Conservation (phyloP, 176 grass and related monocot species). For the Oryza rufipogon region DNA sequence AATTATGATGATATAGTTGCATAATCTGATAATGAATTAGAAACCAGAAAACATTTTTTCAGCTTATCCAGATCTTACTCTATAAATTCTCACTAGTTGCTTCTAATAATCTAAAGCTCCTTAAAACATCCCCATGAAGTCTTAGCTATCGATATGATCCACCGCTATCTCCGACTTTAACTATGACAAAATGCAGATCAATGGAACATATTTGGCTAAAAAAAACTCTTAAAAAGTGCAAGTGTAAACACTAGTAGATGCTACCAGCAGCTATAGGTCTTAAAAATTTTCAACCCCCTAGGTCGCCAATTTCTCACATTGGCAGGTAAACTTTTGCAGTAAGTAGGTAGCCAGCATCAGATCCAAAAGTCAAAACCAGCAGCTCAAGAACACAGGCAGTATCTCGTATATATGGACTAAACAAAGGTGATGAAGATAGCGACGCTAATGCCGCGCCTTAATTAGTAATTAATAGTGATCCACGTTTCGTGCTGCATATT, state of each 20-base stretch:
- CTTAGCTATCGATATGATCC: no score
- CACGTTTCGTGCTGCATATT: slow-evolving; percentile 54
- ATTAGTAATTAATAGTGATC: slow-evolving; percentile 59
- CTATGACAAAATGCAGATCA: not conserved
- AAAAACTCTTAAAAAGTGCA: not conserved
- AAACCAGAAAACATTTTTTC: no score
- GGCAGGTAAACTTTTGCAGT: not conserved
- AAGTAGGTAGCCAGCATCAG: not conserved
- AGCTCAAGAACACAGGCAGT: slow-evolving; percentile 32
- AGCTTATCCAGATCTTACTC: no score
- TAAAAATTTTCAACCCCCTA: not conserved
- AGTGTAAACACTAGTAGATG: not conserved
- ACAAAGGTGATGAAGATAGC: slow-evolving; percentile 36
- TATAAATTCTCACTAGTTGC: no score
- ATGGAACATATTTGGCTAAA: not conserved
- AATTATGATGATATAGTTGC: no score
- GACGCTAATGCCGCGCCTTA: slow-evolving; percentile 36
- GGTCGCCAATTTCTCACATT: not conserved
- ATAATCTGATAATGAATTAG: no score
- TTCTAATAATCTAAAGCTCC: no score
- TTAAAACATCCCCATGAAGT: no score
- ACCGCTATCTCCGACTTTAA: no score
- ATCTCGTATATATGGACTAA: slow-evolving; percentile 33
- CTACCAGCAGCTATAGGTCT: not conserved
- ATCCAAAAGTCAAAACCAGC: slow-evolving; percentile 49